These are phyloP conservation scores for Beta lomatogona DNA, from an alignment of 179 eudicot species.

Conservation along the genomic window DNA sequence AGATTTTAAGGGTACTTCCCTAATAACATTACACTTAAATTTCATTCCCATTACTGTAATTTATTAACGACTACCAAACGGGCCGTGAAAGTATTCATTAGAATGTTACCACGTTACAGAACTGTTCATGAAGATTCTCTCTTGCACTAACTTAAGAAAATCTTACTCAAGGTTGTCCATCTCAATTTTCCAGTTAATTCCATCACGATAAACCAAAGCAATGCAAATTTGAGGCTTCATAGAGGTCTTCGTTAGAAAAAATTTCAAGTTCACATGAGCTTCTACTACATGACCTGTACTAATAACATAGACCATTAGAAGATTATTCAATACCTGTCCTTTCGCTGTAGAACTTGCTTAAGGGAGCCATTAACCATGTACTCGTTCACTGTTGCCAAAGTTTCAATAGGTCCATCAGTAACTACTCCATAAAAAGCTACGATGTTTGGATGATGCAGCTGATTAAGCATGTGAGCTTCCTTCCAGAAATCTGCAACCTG, in stretches of 20 bases:
- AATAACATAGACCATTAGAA: neutral
- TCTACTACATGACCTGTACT: neutral
- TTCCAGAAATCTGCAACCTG: constrained; percentile 32
- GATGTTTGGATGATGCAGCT: constrained; percentile 31
- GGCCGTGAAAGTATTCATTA: neutral
- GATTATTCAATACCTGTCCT: constrained; percentile 26
- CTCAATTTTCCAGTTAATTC: no score
- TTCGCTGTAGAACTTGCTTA: constrained; percentile 24
- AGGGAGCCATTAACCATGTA: constrained; percentile 33
- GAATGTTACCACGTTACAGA: neutral
- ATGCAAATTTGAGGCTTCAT: no score
- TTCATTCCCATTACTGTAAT: no score
- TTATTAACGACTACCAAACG: no score
- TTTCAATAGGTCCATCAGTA: constrained; percentile 21
- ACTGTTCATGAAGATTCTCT: no score
- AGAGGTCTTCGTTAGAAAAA: no score
- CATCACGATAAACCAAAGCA: no score
- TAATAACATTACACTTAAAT: no score
- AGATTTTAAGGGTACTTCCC: no score
- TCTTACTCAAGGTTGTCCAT: no score
- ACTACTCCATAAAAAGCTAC: constrained; percentile 27
- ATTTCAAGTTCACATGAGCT: no score
- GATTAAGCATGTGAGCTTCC: constrained; percentile 23
- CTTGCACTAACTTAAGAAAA: no score
- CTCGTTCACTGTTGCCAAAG: constrained; percentile 22